Percentiles rank a stretch among this genome's conserved stretches.
phyloP scores from a whole-genome alignment of 768 basidiomycete genomes.

The Podaxis pistillaris region DNA sequence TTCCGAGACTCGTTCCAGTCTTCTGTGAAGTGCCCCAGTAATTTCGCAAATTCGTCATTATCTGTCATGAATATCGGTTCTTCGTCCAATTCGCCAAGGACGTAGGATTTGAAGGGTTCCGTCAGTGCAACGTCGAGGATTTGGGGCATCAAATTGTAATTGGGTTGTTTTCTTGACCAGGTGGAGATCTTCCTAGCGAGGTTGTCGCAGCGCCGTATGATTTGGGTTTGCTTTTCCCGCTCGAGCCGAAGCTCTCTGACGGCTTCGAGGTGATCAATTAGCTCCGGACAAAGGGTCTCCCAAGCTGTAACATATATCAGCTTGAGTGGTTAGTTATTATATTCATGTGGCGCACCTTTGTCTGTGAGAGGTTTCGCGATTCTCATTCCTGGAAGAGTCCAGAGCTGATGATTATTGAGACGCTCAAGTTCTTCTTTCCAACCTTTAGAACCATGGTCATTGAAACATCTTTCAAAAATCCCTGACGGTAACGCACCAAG shows the following conservation, averaged over 20 bases:
- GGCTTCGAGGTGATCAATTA: conserved; percentile 18
- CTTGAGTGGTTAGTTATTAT: background rate
- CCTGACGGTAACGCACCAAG: conserved; percentile 6
- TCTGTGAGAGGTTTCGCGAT: conserved; percentile 23
- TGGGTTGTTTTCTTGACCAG: background rate
- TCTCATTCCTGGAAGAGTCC: conserved; percentile 20
- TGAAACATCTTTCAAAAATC: background rate
- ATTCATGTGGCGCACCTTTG: conserved; percentile 16
- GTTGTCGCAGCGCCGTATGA: background rate
- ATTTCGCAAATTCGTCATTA: conserved; percentile 9
- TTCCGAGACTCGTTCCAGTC: conserved; percentile 25
- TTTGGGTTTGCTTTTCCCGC: conserved; percentile 1
- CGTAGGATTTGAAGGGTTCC: conserved; percentile 6
- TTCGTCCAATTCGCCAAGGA: background rate
- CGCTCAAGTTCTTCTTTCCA: conserved; percentile 12
- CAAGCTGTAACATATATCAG: conserved; percentile 19
- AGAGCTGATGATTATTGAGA: conserved; percentile 8
- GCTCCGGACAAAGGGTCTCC: conserved; percentile 21
- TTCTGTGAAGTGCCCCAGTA: conserved; percentile 7
- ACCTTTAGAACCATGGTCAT: background rate
- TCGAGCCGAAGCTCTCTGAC: conserved; percentile 12
- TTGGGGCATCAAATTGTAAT: background rate
- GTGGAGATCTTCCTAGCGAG: background rate
- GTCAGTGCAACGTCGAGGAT: background rate
- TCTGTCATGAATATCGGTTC: conserved; percentile 8